A percentile compares a stretch with the other conserved stretches of the same genome.
phyloP scores from a whole-genome alignment of 257 asterid genomes.

The Solanum tacnaense region DNA sequence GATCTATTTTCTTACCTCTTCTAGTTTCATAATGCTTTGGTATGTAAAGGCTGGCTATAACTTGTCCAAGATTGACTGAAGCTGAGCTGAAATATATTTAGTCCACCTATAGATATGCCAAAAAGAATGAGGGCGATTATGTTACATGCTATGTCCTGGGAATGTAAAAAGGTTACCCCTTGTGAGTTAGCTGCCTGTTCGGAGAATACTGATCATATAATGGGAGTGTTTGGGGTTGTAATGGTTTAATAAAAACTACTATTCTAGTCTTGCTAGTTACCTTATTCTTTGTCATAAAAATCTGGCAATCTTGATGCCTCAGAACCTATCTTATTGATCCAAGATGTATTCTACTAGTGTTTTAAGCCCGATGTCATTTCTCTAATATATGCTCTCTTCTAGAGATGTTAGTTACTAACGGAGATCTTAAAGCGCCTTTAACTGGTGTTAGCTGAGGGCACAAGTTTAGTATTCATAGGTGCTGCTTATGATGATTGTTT shows the following conservation, averaged over 20 bases:
- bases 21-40: background rate
- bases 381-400: background rate
- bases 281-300: background rate
- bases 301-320: background rate
- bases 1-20: background rate
- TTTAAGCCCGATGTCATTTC: background rate
- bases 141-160: background rate
- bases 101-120: background rate
- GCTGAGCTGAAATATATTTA: background rate
- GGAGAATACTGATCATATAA: background rate
- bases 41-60: background rate
- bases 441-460: background rate
- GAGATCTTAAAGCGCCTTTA: background rate
- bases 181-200: background rate
- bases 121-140: background rate
- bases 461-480: background rate
- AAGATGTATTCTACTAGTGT: background rate
- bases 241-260: background rate
- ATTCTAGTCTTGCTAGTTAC: background rate
- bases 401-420: background rate
- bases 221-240: background rate
- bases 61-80: background rate
- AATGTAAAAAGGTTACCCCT: background rate
- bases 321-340: background rate
- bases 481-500: background rate